Base-by-base conservation (phyloP, 148 eudicot species). In the Silene uniflora region DNA sequence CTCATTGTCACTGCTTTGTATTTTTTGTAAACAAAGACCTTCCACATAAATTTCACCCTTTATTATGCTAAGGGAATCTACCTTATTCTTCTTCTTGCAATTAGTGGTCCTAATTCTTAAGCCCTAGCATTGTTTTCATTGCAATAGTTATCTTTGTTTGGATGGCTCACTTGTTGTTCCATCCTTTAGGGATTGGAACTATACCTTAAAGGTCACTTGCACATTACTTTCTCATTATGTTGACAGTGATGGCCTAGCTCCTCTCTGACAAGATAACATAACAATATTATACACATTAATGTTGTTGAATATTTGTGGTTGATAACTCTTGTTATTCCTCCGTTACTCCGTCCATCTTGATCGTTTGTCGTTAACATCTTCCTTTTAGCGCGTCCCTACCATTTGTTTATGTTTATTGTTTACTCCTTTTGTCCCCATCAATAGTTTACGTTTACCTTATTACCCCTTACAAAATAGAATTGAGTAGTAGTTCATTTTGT, bases 201-300 rank as follows among this genome's bases (percentile, higher is more conserved):
- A 52, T 52, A 68, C 71, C 71, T 77, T 73, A 74, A 74, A 72
- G 58, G 64, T 81, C 73, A 81, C 72, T 77, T 73, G 84, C 72
- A 73, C 78, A 77, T 73, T 52, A 74, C 81, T 77, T 69, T 74
- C 78, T 54, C 69, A 27, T 65, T 65, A 65, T 65, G 69, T 65
- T 73, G 81, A 73, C 75, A 73, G 35, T 62, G 71, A 81, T 81
- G 68, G 72, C 10, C 69, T 72, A 81, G 71, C 79, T 76, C 76
- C 56, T 72, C 54, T 61, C 74, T 81, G 72, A 69, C 67, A 69
- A 69, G 75, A 75, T 80, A 75, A 75, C 44, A 35, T 39, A 55
- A 24, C 9, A 63, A 72, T 42, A 16, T 32, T 56, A 21, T 42
- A 71, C 62, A 14, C 11, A 52, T 44, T 17, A 55, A 11, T 70